Evolutionary conservation across 2,329 filamentous ascomycete species (phyloP).

Genomic region (Xylariaceae sp.): DNA sequence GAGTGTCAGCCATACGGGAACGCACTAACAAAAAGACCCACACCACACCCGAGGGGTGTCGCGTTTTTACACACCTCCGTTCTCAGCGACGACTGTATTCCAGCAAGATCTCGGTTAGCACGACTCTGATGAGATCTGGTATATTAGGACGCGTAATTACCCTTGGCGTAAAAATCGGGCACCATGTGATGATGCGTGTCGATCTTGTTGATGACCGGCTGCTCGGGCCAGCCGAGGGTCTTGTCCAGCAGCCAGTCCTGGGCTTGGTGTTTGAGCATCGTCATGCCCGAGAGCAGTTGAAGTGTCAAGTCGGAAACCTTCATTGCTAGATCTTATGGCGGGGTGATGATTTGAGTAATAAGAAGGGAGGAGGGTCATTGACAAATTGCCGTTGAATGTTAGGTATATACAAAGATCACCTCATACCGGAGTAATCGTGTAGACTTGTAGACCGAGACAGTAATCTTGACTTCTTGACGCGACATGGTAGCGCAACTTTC

Average conservation of each 20-base stretch:
- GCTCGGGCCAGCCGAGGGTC: slow-evolving; percentile 2
- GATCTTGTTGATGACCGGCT: slow-evolving; percentile 4
- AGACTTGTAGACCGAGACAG: too few relatives aligned
- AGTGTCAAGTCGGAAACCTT: slow-evolving; percentile 1
- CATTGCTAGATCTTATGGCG: neutral
- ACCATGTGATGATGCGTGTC: slow-evolving; percentile 8
- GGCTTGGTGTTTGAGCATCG: slow-evolving; percentile 4
- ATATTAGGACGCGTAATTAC: neutral
- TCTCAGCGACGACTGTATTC: neutral
- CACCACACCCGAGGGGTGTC: too few relatives aligned
- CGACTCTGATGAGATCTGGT: neutral
- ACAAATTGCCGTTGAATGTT: too few relatives aligned
- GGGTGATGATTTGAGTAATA: neutral
- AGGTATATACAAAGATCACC: too few relatives aligned
- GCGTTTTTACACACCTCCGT: slow-evolving; percentile 1
- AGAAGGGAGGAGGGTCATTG: neutral
- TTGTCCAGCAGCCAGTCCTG: slow-evolving; percentile 8
- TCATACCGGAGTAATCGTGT: too few relatives aligned
- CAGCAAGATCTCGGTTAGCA: neutral
- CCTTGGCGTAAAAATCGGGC: slow-evolving; percentile 3
- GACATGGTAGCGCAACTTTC: too few relatives aligned
- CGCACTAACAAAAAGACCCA: neutral
- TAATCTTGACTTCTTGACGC: too few relatives aligned
- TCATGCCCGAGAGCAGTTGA: slow-evolving; percentile 2
- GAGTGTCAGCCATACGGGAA: neutral